Base-by-base conservation (phyloP, 192 early-diverging fungal genomes). In the Geranomyces variabilis region DNA sequence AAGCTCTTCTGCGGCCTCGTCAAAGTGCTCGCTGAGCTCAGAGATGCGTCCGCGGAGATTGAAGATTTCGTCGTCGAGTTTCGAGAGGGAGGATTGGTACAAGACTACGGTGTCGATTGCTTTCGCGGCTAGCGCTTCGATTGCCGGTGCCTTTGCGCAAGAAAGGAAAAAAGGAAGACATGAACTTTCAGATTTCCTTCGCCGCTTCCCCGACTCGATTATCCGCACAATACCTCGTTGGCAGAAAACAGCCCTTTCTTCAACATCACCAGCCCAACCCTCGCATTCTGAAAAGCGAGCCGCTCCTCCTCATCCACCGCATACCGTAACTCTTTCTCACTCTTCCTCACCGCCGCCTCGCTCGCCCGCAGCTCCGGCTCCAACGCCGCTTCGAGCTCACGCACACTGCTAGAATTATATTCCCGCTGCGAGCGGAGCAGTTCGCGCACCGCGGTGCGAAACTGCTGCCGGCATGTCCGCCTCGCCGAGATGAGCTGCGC, bases 51-150 rank as follows among this genome's bases (percentile, higher is more conserved):
- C 66, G 6, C 73, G 65, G 22, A 75, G 59, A 31, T 55, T 33
- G 58, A 75, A 67, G 43, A 75, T 75, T 17, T 57, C 56, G 26
- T 67, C 66, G 49, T 75, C 73, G 9, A 33, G 56, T 33, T 48
- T 19, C 13, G 63, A 26, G 5, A 75, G 59, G 6, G 29, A 22
- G 5, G 56, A 12, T 44, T 75, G 66, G 55, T 75, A 75, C 5
- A 36, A 17, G 9, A 12, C 31, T 10, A 75, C 57, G 9, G 69
- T 17, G 24, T 51, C 49, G n/a, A 55, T 22, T 1, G 72, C 43
- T 47, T 46, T 51, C 19, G 21, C 33, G 12, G 17, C 31, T n/a
- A 47, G 31, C n/a, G 17, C 49, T 5, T 67, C 72, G 19, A 41
- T 33, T 47, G 43, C 30, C 41, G 46, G 47, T 14, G 30, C 46